Evolutionary conservation across 176 grass and related monocot species (phyloP), one percentile per base, ranked within the genome.

Genomic region (Cocos nucifera): DNA sequence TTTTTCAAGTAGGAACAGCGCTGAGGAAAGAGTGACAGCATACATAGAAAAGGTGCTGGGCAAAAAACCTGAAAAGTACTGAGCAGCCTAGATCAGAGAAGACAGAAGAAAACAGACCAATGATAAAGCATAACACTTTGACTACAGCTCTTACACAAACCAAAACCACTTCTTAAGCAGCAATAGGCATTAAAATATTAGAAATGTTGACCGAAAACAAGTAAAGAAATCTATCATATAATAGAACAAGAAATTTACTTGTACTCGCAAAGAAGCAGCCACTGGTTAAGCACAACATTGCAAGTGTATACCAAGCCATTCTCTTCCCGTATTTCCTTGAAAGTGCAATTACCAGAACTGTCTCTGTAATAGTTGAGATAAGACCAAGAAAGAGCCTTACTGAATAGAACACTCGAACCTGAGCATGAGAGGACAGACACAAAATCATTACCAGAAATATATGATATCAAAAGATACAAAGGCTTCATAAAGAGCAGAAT

Each of bases 31-130:
- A 68, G 87, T 97, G 52, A 97, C 84, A 71, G 84, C 84, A 73
- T 98, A 98, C 93, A 92, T 98, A 64, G 93, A 98, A 68, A 98
- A 98, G 59, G 83, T 91, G 78, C 93, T 98, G 63, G 93, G 93
- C 58, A 98, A 77, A 78, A 98, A 98, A 80, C 93, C 93, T 98
- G 81, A 64, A 68, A 22, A 77, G 35, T 14, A 14, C 35, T 14
- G 9, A 50, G 8, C 14, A 70, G 49, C 6, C 69, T 29, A 28
- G 59, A 55, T 39, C 15, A 65, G 63, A 70, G 59, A 72, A 65
- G 20, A 57, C 8, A 69, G 32, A n/a, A 65, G 61, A 19, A 71
- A 63, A 49, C 23, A 79, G 59, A 73, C 50, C 35, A 44, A 44
- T 44, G 2, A 35, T 35, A 35, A 35, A 35, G 32, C 9, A 10